A percentile compares a stretch with the other conserved stretches of the same genome.
Conservation (phyloP, 208 protist genomes). For the Phytomonas sp. region DNA sequence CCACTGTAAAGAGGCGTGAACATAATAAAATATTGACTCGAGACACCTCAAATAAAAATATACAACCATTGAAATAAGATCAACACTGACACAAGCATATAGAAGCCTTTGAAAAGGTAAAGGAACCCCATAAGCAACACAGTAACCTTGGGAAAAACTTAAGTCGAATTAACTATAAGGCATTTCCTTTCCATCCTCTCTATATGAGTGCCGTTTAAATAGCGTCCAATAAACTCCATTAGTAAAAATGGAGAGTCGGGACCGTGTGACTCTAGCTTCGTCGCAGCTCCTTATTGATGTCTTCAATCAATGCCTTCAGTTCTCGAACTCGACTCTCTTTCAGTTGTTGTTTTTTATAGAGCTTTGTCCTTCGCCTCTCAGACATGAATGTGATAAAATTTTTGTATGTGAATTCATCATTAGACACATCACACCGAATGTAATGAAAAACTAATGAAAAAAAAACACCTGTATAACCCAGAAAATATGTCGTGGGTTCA, state of each 20-base stretch:
- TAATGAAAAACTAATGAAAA: slow-evolving; percentile 62
- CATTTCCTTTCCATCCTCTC: neutral
- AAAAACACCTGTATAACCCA: slow-evolving; percentile 61
- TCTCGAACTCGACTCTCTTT: slow-evolving; percentile 18
- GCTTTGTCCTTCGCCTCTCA: slow-evolving; percentile 15
- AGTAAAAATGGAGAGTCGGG: neutral
- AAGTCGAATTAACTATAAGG: neutral
- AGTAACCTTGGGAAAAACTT: neutral
- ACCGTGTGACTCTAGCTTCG: neutral
- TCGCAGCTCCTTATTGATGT: slow-evolving; percentile 26
- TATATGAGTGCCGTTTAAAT: neutral
- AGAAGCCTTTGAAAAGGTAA: neutral
- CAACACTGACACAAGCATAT: neutral
- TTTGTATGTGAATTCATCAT: slow-evolving; percentile 45
- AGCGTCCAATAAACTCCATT: neutral
- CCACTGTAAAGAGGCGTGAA: neutral
- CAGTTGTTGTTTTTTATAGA: slow-evolving; percentile 36
- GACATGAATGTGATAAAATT: slow-evolving; percentile 35
- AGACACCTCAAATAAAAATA: neutral
- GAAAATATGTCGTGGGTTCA: slow-evolving; percentile 81
- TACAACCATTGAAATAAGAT: neutral
- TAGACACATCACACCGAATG: slow-evolving; percentile 21
- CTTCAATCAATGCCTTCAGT: slow-evolving; percentile 22
- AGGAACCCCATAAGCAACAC: neutral
- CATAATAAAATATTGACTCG: neutral